Evolutionary conservation across 139 green algal species (phyloP).

Genomic region (Chlamydomonas schloesseri): DNA sequence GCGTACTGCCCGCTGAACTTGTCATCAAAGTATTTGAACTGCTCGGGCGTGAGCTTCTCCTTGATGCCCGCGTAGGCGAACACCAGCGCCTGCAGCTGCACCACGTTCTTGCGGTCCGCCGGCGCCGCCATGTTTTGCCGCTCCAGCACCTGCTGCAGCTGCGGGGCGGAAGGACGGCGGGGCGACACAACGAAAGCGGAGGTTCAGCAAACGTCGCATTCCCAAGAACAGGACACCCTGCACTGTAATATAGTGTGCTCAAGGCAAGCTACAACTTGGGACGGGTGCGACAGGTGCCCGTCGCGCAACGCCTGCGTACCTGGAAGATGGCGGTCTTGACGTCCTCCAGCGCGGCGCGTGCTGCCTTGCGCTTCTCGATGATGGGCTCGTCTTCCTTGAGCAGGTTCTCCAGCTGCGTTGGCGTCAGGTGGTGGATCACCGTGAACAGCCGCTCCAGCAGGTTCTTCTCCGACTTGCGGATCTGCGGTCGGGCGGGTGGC

Average conservation of each 20-base stretch:
- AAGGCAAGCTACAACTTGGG: too few species aligned
- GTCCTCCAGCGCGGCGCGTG: slow-evolving; percentile 60
- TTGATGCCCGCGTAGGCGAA: slow-evolving; percentile 53
- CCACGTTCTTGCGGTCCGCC: slow-evolving; percentile 31
- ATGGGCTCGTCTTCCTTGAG: slow-evolving; percentile 60
- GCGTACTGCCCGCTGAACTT: slow-evolving; percentile 43
- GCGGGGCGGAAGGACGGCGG: background rate
- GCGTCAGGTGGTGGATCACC: slow-evolving; percentile 62
- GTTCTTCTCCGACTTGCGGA: slow-evolving; percentile 74
- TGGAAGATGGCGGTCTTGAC: slow-evolving; percentile 61
- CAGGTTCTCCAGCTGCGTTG: slow-evolving; percentile 55
- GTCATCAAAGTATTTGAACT: slow-evolving; percentile 52
- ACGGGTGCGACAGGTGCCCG: too few species aligned
- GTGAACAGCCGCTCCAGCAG: slow-evolving; percentile 74
- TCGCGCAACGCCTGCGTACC: slow-evolving; percentile 38
- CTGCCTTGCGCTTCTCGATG: slow-evolving; percentile 51
- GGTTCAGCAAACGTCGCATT: too few species aligned
- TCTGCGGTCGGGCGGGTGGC: slow-evolving; percentile 40
- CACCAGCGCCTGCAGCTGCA: slow-evolving; percentile 41
- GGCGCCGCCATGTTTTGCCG: slow-evolving; percentile 54
- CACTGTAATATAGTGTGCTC: too few species aligned
- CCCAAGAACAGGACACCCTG: too few species aligned
- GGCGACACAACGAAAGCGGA: too few species aligned
- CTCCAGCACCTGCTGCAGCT: slow-evolving; percentile 59
- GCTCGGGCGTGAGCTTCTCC: slow-evolving; percentile 43